These are phyloP conservation scores for Botrytis fabae DNA, from an alignment of 2,329 filamentous ascomycete species.

Conservation along the genomic window DNA sequence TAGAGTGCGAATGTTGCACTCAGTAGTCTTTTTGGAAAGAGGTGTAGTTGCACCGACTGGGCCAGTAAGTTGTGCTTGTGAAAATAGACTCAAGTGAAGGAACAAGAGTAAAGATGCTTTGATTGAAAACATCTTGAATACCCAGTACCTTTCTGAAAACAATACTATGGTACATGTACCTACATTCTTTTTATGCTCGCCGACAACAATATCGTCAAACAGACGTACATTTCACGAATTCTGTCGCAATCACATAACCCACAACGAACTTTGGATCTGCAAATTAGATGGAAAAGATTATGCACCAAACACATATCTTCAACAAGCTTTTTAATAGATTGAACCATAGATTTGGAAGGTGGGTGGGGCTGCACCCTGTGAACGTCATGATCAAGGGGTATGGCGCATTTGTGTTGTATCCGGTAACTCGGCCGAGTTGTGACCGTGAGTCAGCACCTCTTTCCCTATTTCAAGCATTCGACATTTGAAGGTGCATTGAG, in stretches of 20 bases:
- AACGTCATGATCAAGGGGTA: conserved; percentile 11
- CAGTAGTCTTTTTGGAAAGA: conserved; percentile 35
- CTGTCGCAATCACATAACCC: neutral
- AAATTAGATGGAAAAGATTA: neutral
- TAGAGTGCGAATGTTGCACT: conserved; percentile 43
- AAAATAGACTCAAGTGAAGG: neutral
- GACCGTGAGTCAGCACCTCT: neutral
- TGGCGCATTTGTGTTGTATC: neutral
- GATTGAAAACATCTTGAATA: conserved; percentile 17
- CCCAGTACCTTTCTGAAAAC: neutral
- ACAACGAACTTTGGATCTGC: neutral
- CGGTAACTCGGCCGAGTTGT: conserved; percentile 3
- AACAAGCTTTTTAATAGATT: neutral
- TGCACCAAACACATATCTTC: conserved; percentile 17
- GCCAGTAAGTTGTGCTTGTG: conserved; percentile 16
- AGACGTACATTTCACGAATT: neutral
- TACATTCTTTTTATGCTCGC: neutral
- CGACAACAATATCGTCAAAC: neutral
- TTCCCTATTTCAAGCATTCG: neutral
- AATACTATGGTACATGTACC: neutral
- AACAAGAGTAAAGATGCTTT: neutral
- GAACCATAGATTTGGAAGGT: neutral
- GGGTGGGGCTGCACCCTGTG: neutral
- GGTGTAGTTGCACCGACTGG: conserved; percentile 38
- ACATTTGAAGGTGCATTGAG: neutral